A percentile compares a stretch with the other conserved stretches of the same genome.
Evolutionary conservation across 2,329 filamentous ascomycete genomes (phyloP).

Genomic region (Dothistroma septosporum): DNA sequence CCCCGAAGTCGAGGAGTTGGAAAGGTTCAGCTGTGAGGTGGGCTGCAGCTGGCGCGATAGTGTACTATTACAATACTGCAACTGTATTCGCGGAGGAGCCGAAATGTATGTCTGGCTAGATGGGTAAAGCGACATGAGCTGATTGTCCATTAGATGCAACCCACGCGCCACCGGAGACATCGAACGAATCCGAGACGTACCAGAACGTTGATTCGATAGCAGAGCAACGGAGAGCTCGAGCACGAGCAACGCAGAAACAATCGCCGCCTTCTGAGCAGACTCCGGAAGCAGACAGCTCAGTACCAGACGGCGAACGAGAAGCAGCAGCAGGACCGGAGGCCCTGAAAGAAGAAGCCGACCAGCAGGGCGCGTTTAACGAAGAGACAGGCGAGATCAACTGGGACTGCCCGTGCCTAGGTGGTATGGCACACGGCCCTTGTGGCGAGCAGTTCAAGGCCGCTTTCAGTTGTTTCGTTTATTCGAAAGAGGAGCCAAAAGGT

Average conservation of each 20-base stretch:
- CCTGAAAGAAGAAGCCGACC: conserved; percentile 74
- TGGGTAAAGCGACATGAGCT: conserved; percentile 5
- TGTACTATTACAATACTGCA: conserved; percentile 95
- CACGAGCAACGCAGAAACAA: conserved; percentile 21
- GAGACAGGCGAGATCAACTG: conserved; percentile 99
- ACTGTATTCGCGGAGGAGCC: conserved; percentile 81
- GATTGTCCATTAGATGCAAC: conserved; percentile 25
- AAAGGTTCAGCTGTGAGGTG: conserved; percentile 71
- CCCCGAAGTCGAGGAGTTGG: conserved; percentile 69
- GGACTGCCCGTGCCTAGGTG: conserved; percentile 96
- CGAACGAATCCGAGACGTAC: conserved; percentile 39
- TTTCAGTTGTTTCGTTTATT: conserved; percentile 98
- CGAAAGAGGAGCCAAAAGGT: conserved; percentile 81
- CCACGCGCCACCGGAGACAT: conserved; percentile 39
- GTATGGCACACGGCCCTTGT: conserved; percentile 94
- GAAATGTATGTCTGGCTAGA: conserved; percentile 53
- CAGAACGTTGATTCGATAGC: conserved; percentile 45
- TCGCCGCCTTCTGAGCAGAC: background rate
- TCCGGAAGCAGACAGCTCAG: conserved; percentile 10
- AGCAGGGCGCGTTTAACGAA: conserved; percentile 93
- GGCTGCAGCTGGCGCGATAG: conserved; percentile 67
- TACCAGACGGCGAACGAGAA: conserved; percentile 22
- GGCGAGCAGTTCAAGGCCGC: conserved; percentile 92
- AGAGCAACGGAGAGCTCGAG: conserved; percentile 38
- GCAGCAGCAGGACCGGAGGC: conserved; percentile 45